Base-by-base conservation (phyloP, 2,329 filamentous ascomycete genomes). In the Fusarium verticillioides region DNA sequence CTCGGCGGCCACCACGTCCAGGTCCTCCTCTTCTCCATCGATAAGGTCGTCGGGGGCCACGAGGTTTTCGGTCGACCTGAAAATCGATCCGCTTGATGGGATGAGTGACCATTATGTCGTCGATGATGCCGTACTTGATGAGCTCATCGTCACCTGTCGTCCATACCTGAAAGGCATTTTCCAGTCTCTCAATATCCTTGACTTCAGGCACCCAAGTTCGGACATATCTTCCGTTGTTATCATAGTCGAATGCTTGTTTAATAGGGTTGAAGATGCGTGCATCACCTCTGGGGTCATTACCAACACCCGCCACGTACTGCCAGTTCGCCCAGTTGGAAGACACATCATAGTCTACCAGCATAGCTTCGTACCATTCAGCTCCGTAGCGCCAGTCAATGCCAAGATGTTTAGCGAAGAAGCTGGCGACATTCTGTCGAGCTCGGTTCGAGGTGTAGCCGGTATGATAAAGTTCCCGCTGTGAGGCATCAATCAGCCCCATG, bases 361-460 rank as follows among this genome's bases (percentile, higher is more conserved):
- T 84, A 78, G 87, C 89, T 79, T 96, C 93, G 78, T 95, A 96
- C 92, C 92, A 96, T 79, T 95, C 93, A 0, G 93, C 94, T 0
- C 93, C 94, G 19, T 93, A 86, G 0, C 93, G 88, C 94, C 94
- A 96, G 80, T 96, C 93, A 28, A 96, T 90, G 3, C 87, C 86
- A 7, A 95, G 84, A 69, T 94, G 92, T 73, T 94, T 94, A 0
- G 92, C 82, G 3, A 95, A 83, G 78, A 94, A 96, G 21, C 87
- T 92, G 0, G 93, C 93, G 2, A 94, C 92, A 61, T 95, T 95
- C 79, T 95, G 93, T 5, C 93, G 85, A 0, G 92, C 91, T 19
- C 93, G 87, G 78, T 95, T 95, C 3, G 91, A 93, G 0, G 93
- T 95, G 79, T 94, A 95, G 0, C 93, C 94, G 0, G 93, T 96